Evolutionary conservation across 768 basidiomycete species (phyloP), one percentile per base, ranked within the genome.

Genomic region (Amanita jacksonii): DNA sequence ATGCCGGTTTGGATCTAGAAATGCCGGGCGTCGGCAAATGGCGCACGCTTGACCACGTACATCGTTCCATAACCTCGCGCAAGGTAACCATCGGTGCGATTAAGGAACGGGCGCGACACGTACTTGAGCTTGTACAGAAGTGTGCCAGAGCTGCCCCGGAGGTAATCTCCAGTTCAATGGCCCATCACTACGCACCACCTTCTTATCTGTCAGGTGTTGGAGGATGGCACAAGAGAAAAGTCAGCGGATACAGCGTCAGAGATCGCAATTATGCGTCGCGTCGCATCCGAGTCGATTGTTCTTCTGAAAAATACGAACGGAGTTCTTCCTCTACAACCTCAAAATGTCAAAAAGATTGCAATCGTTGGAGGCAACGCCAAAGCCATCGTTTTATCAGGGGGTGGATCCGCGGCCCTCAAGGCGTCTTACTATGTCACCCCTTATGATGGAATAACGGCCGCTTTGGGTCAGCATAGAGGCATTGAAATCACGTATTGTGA

Each of bases 11-110:
- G 18, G 81, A 87, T 54, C 71, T 89, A 28, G 84, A 86, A 57
- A 86, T 85, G 82, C 84, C 83, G 0, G 85, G 85, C 1, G 62
- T 63, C 10, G 79, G 80, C 60, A 84, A 85, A 50, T 85, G 83
- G 85, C 72, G 85, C 5, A 76, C 74, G 0, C 67, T 79, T n/a
- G 77, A 81, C 47, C 69, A 78, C 25, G 72, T 85, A 52, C 76
- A 74, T 50, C 70, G 81, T 19, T 74, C 70, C 0, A 70, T 85
- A 38, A 53, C 57, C 5, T 69, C 81, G 1, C 65, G 79, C 15
- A 89, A 89, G 60, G 58, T 88, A 34, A 77, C 73, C 1, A 58
- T 68, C n/a, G 69, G 76, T 12, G 77, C 76, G 7, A 59, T 89
- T 23, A 82, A 84, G 49, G 73, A 74, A 20, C 74, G 85, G 12